A percentile compares a stretch with the other conserved stretches of the same genome.
phyloP scores from a whole-genome alignment of 768 basidiomycete genomes.

The Amylocystis lapponica region DNA sequence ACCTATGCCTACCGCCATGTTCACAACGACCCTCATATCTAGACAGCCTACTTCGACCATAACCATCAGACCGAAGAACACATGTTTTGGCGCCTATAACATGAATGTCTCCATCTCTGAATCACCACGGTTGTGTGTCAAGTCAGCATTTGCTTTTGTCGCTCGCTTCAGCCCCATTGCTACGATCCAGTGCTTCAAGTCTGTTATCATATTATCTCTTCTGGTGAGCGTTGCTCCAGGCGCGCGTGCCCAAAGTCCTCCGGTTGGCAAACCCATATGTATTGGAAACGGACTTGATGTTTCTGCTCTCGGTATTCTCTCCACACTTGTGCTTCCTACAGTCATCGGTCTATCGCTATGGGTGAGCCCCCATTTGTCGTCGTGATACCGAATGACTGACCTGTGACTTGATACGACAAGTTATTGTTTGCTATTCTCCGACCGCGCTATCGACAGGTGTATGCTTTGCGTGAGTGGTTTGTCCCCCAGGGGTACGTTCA shows the following conservation, averaged over 20 bases:
- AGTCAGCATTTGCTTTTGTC: no score
- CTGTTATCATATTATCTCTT: no score
- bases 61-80: no score
- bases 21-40: no score
- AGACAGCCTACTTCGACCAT: no score
- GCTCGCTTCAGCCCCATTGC: no score
- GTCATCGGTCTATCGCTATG: constrained; percentile 59
- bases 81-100: no score
- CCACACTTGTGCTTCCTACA: constrained; percentile 52
- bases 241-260: no score
- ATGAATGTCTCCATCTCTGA: no score
- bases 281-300: constrained; percentile 62
- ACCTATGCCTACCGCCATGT: not conserved
- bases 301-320: constrained; percentile 54
- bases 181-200: no score
- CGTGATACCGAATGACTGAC: not conserved
- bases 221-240: no score
- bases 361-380: constrained; percentile 37
- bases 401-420: constrained; percentile 27
- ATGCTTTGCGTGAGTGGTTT: constrained; percentile 74
- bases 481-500: constrained; percentile 56
- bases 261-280: constrained; percentile 41
- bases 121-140: no score
- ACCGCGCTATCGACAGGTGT: constrained; percentile 67
- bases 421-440: constrained; percentile 61